phyloP scores from a whole-genome alignment of 495 filamentous ascomycete species.

The Xylaria palmicola region DNA sequence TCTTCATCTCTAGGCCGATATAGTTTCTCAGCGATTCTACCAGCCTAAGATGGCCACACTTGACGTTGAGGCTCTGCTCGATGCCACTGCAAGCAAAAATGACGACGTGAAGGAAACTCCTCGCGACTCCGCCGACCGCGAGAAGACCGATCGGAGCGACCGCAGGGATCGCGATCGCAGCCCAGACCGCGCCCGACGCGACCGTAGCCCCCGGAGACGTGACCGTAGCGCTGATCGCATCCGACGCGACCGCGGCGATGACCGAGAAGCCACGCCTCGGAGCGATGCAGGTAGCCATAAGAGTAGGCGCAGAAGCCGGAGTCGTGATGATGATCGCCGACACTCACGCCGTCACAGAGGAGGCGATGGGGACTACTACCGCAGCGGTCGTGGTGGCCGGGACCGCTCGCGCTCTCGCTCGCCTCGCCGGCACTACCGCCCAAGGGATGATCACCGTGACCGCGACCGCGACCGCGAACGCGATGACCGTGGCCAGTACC shows the following conservation, averaged over 20 bases:
- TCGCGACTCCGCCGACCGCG: slow-evolving; percentile 27
- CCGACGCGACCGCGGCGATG: slow-evolving; percentile 38
- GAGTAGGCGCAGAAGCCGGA: slow-evolving; percentile 80
- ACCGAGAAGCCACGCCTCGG: slow-evolving; percentile 62
- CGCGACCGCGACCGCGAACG: slow-evolving; percentile 51
- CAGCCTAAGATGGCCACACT: slow-evolving; percentile 73
- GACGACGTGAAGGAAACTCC: slow-evolving; percentile 50
- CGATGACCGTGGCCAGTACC: slow-evolving; percentile 45
- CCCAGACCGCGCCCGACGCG: slow-evolving; percentile 53
- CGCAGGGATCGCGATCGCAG: slow-evolving; percentile 48
- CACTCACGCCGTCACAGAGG: slow-evolving; percentile 78
- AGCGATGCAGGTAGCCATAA: slow-evolving; percentile 84
- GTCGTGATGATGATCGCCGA: slow-evolving; percentile 75
- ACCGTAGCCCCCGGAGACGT: slow-evolving; percentile 64
- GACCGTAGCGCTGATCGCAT: slow-evolving; percentile 61
- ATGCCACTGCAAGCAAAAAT: slow-evolving; percentile 70
- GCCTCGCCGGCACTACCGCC: slow-evolving; percentile 75
- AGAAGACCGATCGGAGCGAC: slow-evolving; percentile 30
- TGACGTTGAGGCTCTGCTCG: slow-evolving; percentile 91
- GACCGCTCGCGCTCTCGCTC: slow-evolving; percentile 74
- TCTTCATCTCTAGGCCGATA: slow-evolving; percentile 4
- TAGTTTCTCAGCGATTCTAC: not conserved
- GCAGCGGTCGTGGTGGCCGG: slow-evolving; percentile 58
- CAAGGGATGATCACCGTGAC: slow-evolving; percentile 59
- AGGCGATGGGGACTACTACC: slow-evolving; percentile 71